phyloP scores from a whole-genome alignment of 768 basidiomycete species.

The Boletus rubropictus region DNA sequence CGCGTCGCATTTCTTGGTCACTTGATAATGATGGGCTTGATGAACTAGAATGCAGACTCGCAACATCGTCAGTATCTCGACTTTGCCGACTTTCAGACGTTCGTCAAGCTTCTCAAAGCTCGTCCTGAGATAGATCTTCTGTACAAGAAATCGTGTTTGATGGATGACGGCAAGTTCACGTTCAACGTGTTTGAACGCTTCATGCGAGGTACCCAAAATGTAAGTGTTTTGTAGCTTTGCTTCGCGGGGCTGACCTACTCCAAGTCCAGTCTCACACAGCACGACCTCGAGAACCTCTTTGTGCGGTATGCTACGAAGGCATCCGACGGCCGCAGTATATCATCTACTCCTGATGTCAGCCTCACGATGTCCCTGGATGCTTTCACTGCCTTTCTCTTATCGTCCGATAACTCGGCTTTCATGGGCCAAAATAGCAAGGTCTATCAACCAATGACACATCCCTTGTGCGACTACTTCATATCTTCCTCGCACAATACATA shows the following conservation, averaged over 20 bases:
- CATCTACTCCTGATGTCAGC: conserved; percentile 1
- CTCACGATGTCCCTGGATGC: conserved; percentile 46
- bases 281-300: conserved; percentile 34
- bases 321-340: not conserved
- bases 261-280: conserved; percentile 33
- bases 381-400: conserved; percentile 77
- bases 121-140: conserved; percentile 75
- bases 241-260: conserved; percentile 10
- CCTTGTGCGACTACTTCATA: conserved; percentile 82
- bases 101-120: conserved; percentile 78
- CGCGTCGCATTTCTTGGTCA: not conserved
- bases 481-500: conserved; percentile 93
- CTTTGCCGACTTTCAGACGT: conserved; percentile 72
- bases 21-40: not conserved
- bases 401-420: conserved; percentile 66
- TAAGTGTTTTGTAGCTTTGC: conserved; percentile 13
- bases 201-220: conserved; percentile 49
- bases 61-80: conserved; percentile 56
- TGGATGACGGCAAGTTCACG: conserved; percentile 32
- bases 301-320: conserved; percentile 29
- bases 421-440: conserved; percentile 47
- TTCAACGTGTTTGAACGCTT: conserved; percentile 43
- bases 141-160: conserved; percentile 39
- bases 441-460: conserved; percentile 83
- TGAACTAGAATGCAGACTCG: conserved; percentile 55